Base-by-base conservation (phyloP, 139 green algal species). In the Pedinophyceae sp. region DNA sequence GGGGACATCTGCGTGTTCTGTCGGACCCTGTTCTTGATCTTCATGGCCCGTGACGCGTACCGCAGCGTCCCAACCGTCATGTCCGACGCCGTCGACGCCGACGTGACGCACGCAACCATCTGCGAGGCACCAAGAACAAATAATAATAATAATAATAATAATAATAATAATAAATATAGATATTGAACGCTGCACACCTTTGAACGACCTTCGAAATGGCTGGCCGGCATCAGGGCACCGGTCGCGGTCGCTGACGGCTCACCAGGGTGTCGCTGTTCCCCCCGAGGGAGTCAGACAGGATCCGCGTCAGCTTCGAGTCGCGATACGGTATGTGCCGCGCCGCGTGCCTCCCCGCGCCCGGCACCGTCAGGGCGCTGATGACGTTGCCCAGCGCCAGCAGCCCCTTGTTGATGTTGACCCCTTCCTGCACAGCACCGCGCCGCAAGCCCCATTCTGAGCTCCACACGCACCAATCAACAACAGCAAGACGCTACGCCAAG, bases 351-450 rank as follows among this genome's bases (percentile, higher is more conserved):
- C 45, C 57, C 2, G 30, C 25, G 24, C n/a, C 25, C 3, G 4
- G 4, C 4, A 54, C 5, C 48, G 30, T 76, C 26, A 98, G 79
- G 2, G 91, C 84, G 50, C 74, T 87, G 66, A 98, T 98, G 19
- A 97, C 89, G 57, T 97, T 97, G 27, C 87, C 86, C 0, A 98
- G 70, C 2, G 89, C 84, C n/a, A 98, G 74, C 60, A 98, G 72
- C 4, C 91, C 83, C 34, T 73, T 69, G 70, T 97, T 96, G 64
- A 97, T 96, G 54, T 93, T 76, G 58, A 97, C 89, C 46, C 83
- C 89, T 69, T 93, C 85, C 43, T 82, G 59, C 28, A 87, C 64
- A 17, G 76, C 65, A 51, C 15, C 6, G 18, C 17, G 18, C 18
- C 6, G 16, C 23, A 27, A 51, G 46, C n/a, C n/a, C n/a, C 16